Conservation (phyloP, 1,139 yeast genomes). For the Sugiyamaella sp. region DNA sequence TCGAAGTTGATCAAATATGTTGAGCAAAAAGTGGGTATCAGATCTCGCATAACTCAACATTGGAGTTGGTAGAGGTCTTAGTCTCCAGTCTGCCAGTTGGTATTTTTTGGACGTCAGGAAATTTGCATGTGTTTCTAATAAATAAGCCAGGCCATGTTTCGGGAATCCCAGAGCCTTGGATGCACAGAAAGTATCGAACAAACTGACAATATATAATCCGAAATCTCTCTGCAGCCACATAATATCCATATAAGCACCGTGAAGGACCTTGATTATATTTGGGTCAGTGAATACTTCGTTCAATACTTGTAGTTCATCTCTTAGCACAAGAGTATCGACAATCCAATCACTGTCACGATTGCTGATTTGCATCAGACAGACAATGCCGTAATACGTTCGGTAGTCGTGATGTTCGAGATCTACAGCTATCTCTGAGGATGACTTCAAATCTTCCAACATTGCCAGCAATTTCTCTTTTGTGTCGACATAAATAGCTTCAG, state of each 20-base stretch:
- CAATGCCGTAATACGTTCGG: constrained; percentile 86
- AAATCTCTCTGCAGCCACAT: constrained; percentile 96
- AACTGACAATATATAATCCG: constrained; percentile 84
- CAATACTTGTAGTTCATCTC: constrained; percentile 69
- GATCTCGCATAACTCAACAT: constrained; percentile 91
- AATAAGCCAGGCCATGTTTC: constrained; percentile 79
- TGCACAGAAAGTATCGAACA: constrained; percentile 94
- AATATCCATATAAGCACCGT: constrained; percentile 97
- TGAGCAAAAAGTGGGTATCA: constrained; percentile 88
- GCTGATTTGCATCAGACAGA: constrained; percentile 92
- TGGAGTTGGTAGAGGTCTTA: constrained; percentile 76
- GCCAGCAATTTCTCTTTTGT: constrained; percentile 52
- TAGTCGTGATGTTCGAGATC: constrained; percentile 97
- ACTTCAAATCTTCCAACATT: constrained; percentile 58
- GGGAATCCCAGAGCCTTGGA: constrained; percentile 77
- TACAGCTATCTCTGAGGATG: constrained; percentile 75
- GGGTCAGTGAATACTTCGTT: constrained; percentile 85
- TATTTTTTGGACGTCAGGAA: constrained; percentile 92
- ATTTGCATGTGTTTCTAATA: constrained; percentile 76
- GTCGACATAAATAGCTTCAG: constrained; percentile 73
- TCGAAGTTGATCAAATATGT: constrained; percentile 75
- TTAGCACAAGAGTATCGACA: constrained; percentile 73
- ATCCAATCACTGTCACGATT: constrained; percentile 80
- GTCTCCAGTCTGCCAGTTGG: constrained; percentile 96
- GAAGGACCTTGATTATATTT: constrained; percentile 78